Evolutionary conservation across 2,329 filamentous ascomycete species (phyloP).

Genomic region (Ilyonectria sp.): DNA sequence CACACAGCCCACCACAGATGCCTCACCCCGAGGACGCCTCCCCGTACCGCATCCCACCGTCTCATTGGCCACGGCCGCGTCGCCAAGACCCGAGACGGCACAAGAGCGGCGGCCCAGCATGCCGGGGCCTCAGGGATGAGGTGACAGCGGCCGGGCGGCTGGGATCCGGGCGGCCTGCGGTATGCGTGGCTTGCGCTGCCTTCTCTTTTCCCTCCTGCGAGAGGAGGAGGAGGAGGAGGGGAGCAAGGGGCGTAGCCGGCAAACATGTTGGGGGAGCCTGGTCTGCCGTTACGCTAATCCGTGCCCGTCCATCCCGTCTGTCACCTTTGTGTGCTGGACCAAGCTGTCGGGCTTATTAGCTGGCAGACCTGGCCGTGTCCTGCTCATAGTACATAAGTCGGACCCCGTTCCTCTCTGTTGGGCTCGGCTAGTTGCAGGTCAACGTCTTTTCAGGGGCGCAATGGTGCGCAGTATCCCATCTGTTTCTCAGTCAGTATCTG

Average conservation of each 20-base stretch:
- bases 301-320: background rate
- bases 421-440: background rate
- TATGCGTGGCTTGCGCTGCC: conserved; percentile 8
- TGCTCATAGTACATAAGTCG: conserved; percentile 1
- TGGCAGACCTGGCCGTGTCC: background rate
- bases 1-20: background rate
- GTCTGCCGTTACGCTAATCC: background rate
- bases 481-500: background rate
- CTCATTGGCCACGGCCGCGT: background rate
- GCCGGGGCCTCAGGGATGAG: background rate
- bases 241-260: background rate
- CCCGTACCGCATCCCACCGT: background rate
- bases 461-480: background rate
- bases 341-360: conserved; percentile 23
- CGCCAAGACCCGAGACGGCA: background rate
- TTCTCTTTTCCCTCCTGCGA: background rate
- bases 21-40: too few relatives aligned
- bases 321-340: conserved; percentile 11
- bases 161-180: conserved; percentile 1
- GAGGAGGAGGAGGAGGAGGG: background rate
- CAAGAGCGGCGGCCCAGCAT: background rate
- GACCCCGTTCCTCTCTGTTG: conserved; percentile 1
- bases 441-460: conserved; percentile 15
- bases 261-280: background rate
- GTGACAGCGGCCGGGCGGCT: conserved; percentile 11